Evolutionary conservation across 495 filamentous ascomycete genomes (phyloP).

Genomic region (Durotheca rogersii): DNA sequence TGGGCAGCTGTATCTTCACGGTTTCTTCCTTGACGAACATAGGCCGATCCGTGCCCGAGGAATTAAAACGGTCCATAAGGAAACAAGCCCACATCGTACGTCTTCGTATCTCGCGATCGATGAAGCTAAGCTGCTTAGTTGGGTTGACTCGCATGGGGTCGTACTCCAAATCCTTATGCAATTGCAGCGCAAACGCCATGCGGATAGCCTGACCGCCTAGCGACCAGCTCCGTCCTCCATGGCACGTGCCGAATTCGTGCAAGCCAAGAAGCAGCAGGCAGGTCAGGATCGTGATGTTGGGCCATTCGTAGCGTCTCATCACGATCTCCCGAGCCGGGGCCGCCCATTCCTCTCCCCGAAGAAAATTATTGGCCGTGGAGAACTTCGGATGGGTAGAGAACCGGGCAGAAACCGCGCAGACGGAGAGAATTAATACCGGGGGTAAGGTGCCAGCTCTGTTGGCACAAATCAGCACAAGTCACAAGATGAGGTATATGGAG

Average conservation of each 20-base stretch:
- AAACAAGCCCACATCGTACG: constrained; percentile 98
- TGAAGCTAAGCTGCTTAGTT: constrained; percentile 75
- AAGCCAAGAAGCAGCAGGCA: constrained; percentile 84
- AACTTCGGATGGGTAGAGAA: constrained; percentile 95
- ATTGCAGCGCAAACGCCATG: constrained; percentile 94
- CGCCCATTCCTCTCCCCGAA: constrained; percentile 90
- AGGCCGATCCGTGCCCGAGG: constrained; percentile 90
- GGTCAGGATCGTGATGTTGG: constrained; percentile 92
- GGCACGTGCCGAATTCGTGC: constrained; percentile 96
- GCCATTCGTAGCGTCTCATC: constrained; percentile 83
- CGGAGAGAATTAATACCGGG: constrained; percentile 84
- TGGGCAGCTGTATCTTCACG: constrained; percentile 85
- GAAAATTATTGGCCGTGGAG: constrained; percentile 77
- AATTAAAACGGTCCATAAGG: constrained; percentile 96
- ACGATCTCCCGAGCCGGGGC: constrained; percentile 80
- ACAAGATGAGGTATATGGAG: neutral
- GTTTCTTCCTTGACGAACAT: constrained; percentile 88
- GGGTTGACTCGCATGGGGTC: constrained; percentile 71
- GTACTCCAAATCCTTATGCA: constrained; percentile 90
- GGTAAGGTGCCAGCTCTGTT: constrained; percentile 59
- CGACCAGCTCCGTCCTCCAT: constrained; percentile 94
- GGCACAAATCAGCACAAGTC: constrained; percentile 27
- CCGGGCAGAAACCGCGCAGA: constrained; percentile 88
- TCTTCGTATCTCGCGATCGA: constrained; percentile 87
- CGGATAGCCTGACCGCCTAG: constrained; percentile 90